Base-by-base conservation (phyloP, 2,329 filamentous ascomycete species). In the Lasiodiplodia citricola region DNA sequence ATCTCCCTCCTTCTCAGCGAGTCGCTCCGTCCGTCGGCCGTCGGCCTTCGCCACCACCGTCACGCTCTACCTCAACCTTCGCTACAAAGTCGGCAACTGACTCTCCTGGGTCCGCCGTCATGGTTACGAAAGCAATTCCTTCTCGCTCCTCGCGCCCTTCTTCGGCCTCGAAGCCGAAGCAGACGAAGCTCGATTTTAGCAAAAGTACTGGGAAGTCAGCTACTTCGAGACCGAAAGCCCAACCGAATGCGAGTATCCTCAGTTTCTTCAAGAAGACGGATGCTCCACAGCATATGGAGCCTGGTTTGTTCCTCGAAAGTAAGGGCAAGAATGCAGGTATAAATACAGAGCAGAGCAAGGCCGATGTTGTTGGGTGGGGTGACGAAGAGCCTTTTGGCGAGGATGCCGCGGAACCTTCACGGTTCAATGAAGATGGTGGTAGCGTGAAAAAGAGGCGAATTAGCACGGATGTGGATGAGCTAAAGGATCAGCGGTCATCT, bases 261-360 rank as follows among this genome's bases (percentile, higher is more conserved):
- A 81, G 79, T 58, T 87, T 87, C 74, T 87, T 87, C 78, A 85
- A 84, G 73, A 87, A 86, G 75, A 76, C 82, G 1, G 83, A 83
- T 56, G 77, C 80, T 58, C 78, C 79, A 28, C 56, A 51, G 21
- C 31, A 77, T 66, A 77, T 73, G 63, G 67, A 68, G 11, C 51
- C 35, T n/a, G 75, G 74, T 6, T 75, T 81, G 38, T 82, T 81
- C 38, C 21, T 80, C 21, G 73, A 78, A 38, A 78, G 78, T n/a
- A 72, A 73, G 52, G 74, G 74, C 1, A 55, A 38, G 23, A 2
- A 10, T 1, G 10, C 44, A 4, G 60, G 71, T 16, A 71, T 74
- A 7, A 71, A 73, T 6, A 70, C 60, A 31, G 70, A 78, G 16
- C 73, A 71, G 1, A 69, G 71, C 13, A 72, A 73, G 3, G 74